Base-by-base conservation (phyloP, 2,329 filamentous ascomycete genomes). In the Aspergillus sp. region DNA sequence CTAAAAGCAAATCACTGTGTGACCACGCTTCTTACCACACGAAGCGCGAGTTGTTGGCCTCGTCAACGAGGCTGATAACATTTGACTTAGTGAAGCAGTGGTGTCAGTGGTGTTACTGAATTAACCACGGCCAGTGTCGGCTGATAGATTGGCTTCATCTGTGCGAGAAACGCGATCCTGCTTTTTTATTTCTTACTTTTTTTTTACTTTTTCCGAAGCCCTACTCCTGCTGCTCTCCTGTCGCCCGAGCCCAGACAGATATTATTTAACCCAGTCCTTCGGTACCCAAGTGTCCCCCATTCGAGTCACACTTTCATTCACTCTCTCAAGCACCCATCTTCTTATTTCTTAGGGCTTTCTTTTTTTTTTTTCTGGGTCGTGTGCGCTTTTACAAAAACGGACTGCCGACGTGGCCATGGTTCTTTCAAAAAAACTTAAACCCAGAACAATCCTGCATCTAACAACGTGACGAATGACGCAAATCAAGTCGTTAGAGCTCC, bases 401-500 rank as follows among this genome's bases (percentile, higher is more conserved):
- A 39, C 50, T 58, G 60, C 54, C 55, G n/a, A 26, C 20, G 47
- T 56, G 57, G 57, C 61, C 58, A 58, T 67, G 59, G 55, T 64
- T 58, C 18, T 64, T 59, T 48, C 49, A 48, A 47, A 34, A 56
- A 57, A 47, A 54, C 41, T 49, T 26, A 49, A 50, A 55, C 36
- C 53, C 30, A 53, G 41, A 34, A 43, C 50, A 59, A 55, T 55
- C 56, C 45, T 56, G 47, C 41, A 52, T 48, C 49, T 45, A 34
- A 58, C 62, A 38, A 62, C 58, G 53, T 58, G 48, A 64, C 64
- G 62, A 64, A 75, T 75, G 71, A 68, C 70, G 30, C 69, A 71
- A 56, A 64, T 64, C 50, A 66, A 56, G 56, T 58, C 69, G 8
- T 63, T 72, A 7, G 72, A 76, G 63, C 67, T 77, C 59, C 72